phyloP scores from a whole-genome alignment of 768 basidiomycete genomes.

The Mycena vitilis region DNA sequence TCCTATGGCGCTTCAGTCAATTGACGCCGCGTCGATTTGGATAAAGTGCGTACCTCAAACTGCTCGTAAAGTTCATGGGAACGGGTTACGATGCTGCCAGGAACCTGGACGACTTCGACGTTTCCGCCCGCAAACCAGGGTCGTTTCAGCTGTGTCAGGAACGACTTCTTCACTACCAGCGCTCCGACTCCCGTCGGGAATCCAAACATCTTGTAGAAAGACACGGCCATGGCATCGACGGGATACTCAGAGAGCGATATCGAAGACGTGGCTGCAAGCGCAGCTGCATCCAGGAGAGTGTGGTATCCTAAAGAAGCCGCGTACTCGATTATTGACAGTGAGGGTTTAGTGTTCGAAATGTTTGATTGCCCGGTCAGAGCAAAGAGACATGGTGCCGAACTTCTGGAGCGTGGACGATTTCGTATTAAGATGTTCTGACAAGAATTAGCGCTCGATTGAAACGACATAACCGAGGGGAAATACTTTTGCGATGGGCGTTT shows the following conservation, averaged over 20 bases:
- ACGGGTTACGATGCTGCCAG: constrained; percentile 75
- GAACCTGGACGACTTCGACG: constrained; percentile 86
- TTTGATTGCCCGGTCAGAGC: constrained; percentile 87
- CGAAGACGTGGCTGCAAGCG: constrained; percentile 77
- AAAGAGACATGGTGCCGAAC: constrained; percentile 69
- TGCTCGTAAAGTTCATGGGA: constrained; percentile 72
- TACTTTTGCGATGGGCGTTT: constrained; percentile 70
- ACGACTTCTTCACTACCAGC: constrained; percentile 77
- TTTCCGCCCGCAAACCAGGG: constrained; percentile 91
- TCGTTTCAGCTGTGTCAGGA: constrained; percentile 68
- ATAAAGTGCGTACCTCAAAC: constrained; percentile 70
- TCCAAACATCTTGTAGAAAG: constrained; percentile 93
- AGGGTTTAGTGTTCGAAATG: constrained; percentile 79
- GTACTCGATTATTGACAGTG: constrained; percentile 71
- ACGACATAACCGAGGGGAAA: constrained; percentile 34
- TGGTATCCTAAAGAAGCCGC: constrained; percentile 78
- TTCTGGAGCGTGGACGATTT: constrained; percentile 58
- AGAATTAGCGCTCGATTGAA: constrained; percentile 42
- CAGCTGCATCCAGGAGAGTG: constrained; percentile 86
- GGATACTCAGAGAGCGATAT: constrained; percentile 74
- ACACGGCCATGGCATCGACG: constrained; percentile 85
- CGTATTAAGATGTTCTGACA: constrained; percentile 66
- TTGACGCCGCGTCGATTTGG: constrained; percentile 4
- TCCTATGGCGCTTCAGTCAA: constrained; percentile 59
- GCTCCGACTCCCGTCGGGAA: constrained; percentile 89